Conservation (phyloP, 169 alveolate genomes). For the Theileria luwenshuni region DNA sequence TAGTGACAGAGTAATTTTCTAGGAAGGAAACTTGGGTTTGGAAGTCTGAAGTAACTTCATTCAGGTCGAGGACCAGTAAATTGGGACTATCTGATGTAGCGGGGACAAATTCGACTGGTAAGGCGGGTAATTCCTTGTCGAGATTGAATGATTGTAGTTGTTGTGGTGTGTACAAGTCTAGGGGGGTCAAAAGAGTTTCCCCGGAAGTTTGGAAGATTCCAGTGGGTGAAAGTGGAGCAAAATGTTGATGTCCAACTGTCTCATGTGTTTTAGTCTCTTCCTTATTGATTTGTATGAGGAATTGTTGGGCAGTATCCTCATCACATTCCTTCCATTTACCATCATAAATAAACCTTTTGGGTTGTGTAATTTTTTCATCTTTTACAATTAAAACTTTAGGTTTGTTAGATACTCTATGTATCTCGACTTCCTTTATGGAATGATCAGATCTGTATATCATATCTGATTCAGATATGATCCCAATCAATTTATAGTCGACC, state of each 20-base stretch:
- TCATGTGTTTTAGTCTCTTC: background rate
- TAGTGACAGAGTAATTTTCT: background rate
- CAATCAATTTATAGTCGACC: background rate
- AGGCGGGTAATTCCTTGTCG: background rate
- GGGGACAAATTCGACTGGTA: background rate
- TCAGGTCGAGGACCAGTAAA: background rate
- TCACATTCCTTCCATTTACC: background rate
- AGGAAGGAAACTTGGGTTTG: background rate
- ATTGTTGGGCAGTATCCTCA: background rate
- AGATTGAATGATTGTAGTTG: background rate
- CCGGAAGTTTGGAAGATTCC: background rate
- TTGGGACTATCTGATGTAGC: constrained; percentile 5
- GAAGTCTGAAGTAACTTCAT: background rate
- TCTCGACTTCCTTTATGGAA: too few relatives aligned
- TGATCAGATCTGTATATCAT: background rate
- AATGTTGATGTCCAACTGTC: too few relatives aligned
- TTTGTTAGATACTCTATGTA: too few relatives aligned
- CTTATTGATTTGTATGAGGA: background rate
- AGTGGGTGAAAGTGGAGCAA: too few relatives aligned
- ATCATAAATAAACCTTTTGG: background rate
- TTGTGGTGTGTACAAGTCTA: background rate
- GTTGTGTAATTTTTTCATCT: too few relatives aligned
- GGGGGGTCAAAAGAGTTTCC: background rate
- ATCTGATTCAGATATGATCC: background rate
- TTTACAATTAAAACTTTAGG: too few relatives aligned